Evolutionary conservation across 805 yeast species (phyloP), one percentile per base, ranked within the genome.

Genomic region (Cyberlindnera mississippiensis): DNA sequence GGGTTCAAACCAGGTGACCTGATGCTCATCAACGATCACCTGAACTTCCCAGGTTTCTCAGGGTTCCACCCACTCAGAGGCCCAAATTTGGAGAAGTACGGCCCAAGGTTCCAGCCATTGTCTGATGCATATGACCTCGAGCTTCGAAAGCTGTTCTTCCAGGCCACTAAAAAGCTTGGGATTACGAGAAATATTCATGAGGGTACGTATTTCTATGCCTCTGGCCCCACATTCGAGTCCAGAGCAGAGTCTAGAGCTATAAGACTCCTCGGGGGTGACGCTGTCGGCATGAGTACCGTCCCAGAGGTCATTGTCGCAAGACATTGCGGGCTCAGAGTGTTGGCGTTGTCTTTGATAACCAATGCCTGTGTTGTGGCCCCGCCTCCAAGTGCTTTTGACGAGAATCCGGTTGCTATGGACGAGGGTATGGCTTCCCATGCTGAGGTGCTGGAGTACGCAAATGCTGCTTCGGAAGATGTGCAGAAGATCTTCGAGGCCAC

Each of bases 221-320:
- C 95, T 6, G 99, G 99, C 0, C 98, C 99, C 4, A 86, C 96
- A 1, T 91, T 83, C 63, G 99, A 91, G 67, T 76, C 86, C 3
- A 73, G 96, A 54, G 96, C 97, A 0, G 99, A 91, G 66, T 84
- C 83, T n/a, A 72, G 95, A 43, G 71, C 82, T 71, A 68, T 91
- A 35, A 63, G 79, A 45, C 52, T 66, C 6, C 50, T 84, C 22
- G 98, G 98, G 9, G 96, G 87, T 38, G 98, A 91, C 62, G 85
- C 93, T 0, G 98, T 90, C 2, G 98, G 98, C 4, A 91, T 91
- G 99, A 85, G 96, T 43, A 93, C 98, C 0, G 97, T 91, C 27
- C 97, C 99, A 0, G 99, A 91, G 63, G 96, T 88, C 2, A 78
- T 88, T 46, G 83, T 88, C 15, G 98, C 96, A 2, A 80, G 96